Evolutionary conservation across 805 yeast genomes (phyloP), one percentile per base, ranked within the genome.

Genomic region (Starmerella potacharoeniae): DNA sequence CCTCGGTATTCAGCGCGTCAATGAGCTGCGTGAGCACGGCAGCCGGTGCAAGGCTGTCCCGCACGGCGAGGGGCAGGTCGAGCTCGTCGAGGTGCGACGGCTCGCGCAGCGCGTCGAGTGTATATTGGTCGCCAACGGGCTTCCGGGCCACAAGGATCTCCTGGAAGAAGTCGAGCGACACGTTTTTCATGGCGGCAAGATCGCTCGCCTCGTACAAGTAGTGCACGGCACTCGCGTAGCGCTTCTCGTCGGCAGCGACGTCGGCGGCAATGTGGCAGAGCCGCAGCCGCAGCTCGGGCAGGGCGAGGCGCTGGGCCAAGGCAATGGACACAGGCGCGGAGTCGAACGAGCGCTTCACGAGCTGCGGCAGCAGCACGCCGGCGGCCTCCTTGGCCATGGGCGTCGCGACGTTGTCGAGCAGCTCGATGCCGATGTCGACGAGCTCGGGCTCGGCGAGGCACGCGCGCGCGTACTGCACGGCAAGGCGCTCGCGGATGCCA

Each of bases 401-500:
- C 29, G 56, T 60, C 42, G 46, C 55, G 49, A 62, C 45, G 37
- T 58, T 60, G 8, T 31, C 58, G 29, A 62, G 52, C 36, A 58
- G 48, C 16, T 54, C 58, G 22, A 57, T 28, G 5, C 61, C 65
- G 6, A 53, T 35, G 13, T 31, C 36, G 2, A 55, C 53, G 14
- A 61, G 54, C 4, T 43, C 42, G 10, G 57, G 52, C 47, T 51
- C 35, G 6, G 52, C 33, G 28, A 61, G 55, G 29, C 59, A 57
- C 34, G 41, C 51, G 10, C 49, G 30, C 7, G 58, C 58, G 41
- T 58, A 60, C 44, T 49, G 48, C 7, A 62, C 51, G 17, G 53
- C 61, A 8, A 61, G 51, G 34, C 53, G 52, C 50, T 60, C 63
- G 13, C 62, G 55, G 13, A 59, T 47, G 28, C 48, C 49, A 39